These are phyloP conservation scores for Galeopsis tetrahit DNA, from an alignment of 257 asterid genomes.

Conservation along the genomic window DNA sequence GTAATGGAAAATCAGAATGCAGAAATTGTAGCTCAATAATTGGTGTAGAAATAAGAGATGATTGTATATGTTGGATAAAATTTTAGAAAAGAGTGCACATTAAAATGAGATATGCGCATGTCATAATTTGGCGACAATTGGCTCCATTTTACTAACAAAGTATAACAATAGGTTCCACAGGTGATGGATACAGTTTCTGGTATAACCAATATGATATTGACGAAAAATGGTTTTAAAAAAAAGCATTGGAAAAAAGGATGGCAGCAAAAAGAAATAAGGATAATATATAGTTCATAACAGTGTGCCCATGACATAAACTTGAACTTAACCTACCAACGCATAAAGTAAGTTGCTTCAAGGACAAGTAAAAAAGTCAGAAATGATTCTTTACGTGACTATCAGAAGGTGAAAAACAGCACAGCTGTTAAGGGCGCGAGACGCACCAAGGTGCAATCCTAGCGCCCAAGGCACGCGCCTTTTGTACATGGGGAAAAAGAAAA, in stretches of 20 bases:
- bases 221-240: neutral
- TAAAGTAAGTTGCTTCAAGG: neutral
- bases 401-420: conserved; percentile 2
- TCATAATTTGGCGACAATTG: neutral
- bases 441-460: too few relatives aligned
- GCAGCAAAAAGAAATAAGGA: neutral
- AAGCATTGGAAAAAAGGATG: conserved; percentile 7
- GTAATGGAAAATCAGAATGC: neutral
- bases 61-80: neutral
- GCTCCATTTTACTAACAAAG: neutral
- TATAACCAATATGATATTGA: neutral
- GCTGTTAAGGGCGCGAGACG: neutral
- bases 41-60: neutral
- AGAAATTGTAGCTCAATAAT: neutral
- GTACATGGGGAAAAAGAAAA: too few relatives aligned
- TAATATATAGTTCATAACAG: neutral
- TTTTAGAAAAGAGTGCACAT: neutral
- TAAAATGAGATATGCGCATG: neutral
- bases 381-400: neutral
- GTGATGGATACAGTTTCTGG: neutral
- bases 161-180: neutral
- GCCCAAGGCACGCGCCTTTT: too few relatives aligned
- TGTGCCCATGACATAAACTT: neutral
- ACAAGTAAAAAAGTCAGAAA: neutral
- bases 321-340: neutral